phyloP scores from a whole-genome alignment of 2,329 filamentous ascomycete genomes.

The Alternaria triticina region DNA sequence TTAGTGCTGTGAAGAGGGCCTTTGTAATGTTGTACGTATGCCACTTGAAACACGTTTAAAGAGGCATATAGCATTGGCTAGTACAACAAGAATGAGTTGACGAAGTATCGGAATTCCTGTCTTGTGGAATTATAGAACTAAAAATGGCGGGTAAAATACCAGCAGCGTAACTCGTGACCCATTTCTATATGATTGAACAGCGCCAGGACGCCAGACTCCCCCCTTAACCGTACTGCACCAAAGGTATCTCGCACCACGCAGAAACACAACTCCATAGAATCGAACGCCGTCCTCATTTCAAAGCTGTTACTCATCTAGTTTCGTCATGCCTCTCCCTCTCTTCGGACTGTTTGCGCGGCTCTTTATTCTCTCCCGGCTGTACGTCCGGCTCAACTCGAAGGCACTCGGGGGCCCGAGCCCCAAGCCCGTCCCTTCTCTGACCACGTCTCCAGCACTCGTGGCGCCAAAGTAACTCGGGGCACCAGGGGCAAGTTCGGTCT shows the following conservation, averaged over 20 bases:
- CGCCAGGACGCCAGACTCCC: background rate
- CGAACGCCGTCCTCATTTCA: background rate
- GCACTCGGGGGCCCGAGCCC: constrained; percentile 37
- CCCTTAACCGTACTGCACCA: background rate
- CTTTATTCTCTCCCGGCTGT: constrained; percentile 80
- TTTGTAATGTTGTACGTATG: background rate
- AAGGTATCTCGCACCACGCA: background rate
- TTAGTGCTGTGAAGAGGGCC: background rate
- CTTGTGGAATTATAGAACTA: background rate
- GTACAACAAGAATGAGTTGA: background rate
- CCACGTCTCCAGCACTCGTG: constrained; percentile 22
- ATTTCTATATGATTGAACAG: background rate
- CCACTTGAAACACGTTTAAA: too few species aligned
- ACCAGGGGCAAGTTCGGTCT: constrained; percentile 29
- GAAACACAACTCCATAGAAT: background rate
- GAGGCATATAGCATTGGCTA: background rate
- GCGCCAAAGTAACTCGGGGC: constrained; percentile 30
- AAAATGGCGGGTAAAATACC: background rate
- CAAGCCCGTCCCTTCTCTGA: constrained; percentile 39
- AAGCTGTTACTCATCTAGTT: constrained; percentile 23
- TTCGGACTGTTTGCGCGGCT: constrained; percentile 58
- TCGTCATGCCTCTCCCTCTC: constrained; percentile 36
- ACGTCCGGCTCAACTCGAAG: constrained; percentile 73
- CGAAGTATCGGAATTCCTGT: background rate
- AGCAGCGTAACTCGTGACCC: background rate